Conservation (phyloP, 2,329 filamentous ascomycete genomes). For the Metarhizium anisopliae region DNA sequence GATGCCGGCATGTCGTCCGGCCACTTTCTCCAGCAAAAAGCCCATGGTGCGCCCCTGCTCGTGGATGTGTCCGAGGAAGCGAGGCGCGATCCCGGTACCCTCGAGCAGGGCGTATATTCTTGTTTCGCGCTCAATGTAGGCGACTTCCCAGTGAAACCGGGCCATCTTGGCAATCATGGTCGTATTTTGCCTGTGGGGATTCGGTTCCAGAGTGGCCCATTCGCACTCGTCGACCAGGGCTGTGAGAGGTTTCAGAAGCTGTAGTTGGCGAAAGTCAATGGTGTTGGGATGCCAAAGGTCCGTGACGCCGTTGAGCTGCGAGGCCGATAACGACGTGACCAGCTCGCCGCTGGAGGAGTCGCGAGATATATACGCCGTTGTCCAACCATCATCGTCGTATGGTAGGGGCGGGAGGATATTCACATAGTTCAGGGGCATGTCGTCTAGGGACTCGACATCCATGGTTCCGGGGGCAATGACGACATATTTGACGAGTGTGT, state of each 20-base stretch:
- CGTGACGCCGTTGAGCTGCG: slow-evolving; percentile 2
- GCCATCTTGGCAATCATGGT: too few relatives aligned
- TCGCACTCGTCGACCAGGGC: too few relatives aligned
- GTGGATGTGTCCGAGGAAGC: too few relatives aligned
- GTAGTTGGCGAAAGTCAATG: neutral
- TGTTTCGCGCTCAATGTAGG: too few relatives aligned
- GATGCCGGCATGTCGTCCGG: too few relatives aligned
- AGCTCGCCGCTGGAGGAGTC: neutral
- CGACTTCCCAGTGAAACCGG: too few relatives aligned
- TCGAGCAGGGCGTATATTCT: too few relatives aligned
- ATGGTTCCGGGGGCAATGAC: neutral
- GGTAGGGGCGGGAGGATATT: slow-evolving; percentile 1
- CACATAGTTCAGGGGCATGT: slow-evolving; percentile 4
- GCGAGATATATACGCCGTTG: slow-evolving; percentile 1
- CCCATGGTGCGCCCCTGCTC: too few relatives aligned
- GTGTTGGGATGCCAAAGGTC: neutral
- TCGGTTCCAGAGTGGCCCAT: too few relatives aligned
- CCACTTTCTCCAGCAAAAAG: too few relatives aligned
- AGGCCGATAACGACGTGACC: neutral
- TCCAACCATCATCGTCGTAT: slow-evolving; percentile 3
- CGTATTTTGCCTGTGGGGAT: too few relatives aligned
- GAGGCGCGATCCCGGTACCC: too few relatives aligned
- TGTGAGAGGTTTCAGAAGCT: neutral
- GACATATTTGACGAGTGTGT: slow-evolving; percentile 2
- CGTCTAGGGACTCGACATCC: slow-evolving; percentile 3